A percentile compares a stretch with the other conserved stretches of the same genome.
phyloP scores from a whole-genome alignment of 129 eudicot genomes.

The Tanacetum coccineum region DNA sequence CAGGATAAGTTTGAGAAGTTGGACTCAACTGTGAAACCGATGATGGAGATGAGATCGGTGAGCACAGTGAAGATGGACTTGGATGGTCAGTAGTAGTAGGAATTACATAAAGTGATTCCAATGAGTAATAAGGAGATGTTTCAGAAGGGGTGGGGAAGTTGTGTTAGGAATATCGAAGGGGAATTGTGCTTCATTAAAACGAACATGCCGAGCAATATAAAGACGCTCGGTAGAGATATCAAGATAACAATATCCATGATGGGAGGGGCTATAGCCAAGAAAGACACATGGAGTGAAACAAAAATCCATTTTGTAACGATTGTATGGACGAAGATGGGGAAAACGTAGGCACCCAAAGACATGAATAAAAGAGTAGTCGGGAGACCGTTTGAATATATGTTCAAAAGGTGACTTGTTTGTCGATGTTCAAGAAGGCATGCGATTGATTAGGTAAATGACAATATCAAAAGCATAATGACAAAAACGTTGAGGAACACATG shows the following conservation, averaged over 20 bases:
- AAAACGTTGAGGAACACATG: not conserved
- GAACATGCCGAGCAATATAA: slow-evolving; percentile 1
- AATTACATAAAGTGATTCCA: not conserved
- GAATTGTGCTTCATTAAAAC: not conserved
- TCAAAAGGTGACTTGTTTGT: not conserved
- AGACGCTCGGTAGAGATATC: not conserved
- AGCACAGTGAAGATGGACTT: too few species aligned
- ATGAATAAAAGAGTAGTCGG: not conserved
- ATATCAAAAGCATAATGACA: not conserved
- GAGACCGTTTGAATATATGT: not conserved
- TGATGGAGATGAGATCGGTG: too few species aligned
- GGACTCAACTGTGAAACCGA: too few species aligned
- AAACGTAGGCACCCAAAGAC: slow-evolving; percentile 8
- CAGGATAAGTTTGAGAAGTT: too few species aligned
- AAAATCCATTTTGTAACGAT: slow-evolving; percentile 8
- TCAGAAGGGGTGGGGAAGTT: not conserved
- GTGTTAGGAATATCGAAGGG: not conserved
- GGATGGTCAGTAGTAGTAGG: not conserved
- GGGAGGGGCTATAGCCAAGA: not conserved
- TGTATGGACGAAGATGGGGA: not conserved
- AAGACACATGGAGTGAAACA: slow-evolving; percentile 15
- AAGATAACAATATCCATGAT: slow-evolving; percentile 8
- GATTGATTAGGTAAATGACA: not conserved
- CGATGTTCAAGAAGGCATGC: not conserved
- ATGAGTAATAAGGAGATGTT: not conserved